These are phyloP conservation scores for Citrullus amarus DNA, from an alignment of 306 rosid species.

Conservation along the genomic window DNA sequence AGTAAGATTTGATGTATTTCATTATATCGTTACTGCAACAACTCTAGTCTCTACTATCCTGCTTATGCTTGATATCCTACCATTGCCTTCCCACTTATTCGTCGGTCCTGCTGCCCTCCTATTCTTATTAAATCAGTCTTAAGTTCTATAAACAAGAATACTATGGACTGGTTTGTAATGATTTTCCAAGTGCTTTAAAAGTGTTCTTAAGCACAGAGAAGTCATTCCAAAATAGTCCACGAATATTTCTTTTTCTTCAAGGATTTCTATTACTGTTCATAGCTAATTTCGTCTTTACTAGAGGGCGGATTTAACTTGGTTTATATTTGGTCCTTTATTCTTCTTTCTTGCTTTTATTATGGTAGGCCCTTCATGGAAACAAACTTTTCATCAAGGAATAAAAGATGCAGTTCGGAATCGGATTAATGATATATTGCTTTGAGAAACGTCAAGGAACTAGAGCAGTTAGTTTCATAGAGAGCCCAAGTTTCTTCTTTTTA, in stretches of 20 bases:
- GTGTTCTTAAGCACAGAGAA: too few relatives aligned
- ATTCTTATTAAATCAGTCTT: not conserved
- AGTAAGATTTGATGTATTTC: not conserved
- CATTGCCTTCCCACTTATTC: not conserved
- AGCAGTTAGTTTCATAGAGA: not conserved
- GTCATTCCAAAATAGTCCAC: too few relatives aligned
- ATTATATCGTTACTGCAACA: not conserved
- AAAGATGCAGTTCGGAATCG: conserved; percentile 24
- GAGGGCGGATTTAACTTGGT: not conserved
- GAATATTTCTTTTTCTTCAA: not conserved
- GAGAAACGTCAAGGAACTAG: not conserved
- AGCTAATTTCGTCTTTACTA: not conserved
- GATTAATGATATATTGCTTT: not conserved
- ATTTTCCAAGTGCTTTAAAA: not conserved
- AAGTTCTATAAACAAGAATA: not conserved
- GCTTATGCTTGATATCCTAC: not conserved
- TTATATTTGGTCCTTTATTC: not conserved
- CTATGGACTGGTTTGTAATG: too few relatives aligned
- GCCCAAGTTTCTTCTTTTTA: not conserved
- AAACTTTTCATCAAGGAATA: conserved; percentile 34
- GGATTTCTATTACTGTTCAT: not conserved
- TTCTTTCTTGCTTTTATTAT: not conserved
- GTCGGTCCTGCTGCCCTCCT: not conserved
- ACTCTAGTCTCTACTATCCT: not conserved
- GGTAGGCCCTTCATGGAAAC: conserved; percentile 42